phyloP scores from a whole-genome alignment of 208 protist genomes.

The Trichomonas vaginalis region DNA sequence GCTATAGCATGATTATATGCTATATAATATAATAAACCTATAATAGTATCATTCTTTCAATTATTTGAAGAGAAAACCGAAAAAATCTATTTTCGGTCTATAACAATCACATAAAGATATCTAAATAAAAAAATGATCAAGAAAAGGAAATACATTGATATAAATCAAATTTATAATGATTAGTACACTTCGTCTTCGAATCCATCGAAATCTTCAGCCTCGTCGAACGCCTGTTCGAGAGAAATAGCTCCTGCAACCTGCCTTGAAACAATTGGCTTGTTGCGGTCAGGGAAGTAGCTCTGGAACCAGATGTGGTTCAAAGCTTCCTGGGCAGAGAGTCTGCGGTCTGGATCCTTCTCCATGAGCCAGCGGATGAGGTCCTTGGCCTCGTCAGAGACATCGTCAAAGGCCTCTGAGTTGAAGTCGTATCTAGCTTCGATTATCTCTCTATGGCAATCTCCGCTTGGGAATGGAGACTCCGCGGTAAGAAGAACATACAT shows the following conservation, averaged over 20 bases:
- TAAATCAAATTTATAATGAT: too few species aligned
- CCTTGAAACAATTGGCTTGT: background rate
- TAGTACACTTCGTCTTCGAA: background rate
- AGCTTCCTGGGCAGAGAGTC: background rate
- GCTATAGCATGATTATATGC: too few species aligned
- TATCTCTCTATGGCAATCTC: background rate
- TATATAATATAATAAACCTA: too few species aligned
- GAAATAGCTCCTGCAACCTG: background rate
- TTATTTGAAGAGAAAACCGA: too few species aligned
- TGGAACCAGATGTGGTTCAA: slow-evolving; percentile 14
- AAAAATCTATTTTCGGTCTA: too few species aligned
- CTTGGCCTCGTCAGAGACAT: background rate
- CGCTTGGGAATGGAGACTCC: background rate
- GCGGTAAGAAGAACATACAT: background rate
- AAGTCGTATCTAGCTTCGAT: background rate
- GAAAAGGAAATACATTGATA: too few species aligned
- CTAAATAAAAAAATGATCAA: too few species aligned
- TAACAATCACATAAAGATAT: too few species aligned
- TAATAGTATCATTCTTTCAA: too few species aligned
- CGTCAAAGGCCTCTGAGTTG: background rate
- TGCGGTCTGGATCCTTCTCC: background rate
- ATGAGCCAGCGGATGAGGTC: background rate
- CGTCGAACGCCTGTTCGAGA: background rate
- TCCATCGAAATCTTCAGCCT: background rate
- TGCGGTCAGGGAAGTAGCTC: background rate